A percentile compares a stretch with the other conserved stretches of the same genome.
Conservation (phyloP, 805 yeast genomes). For the Starmerella cellae region DNA sequence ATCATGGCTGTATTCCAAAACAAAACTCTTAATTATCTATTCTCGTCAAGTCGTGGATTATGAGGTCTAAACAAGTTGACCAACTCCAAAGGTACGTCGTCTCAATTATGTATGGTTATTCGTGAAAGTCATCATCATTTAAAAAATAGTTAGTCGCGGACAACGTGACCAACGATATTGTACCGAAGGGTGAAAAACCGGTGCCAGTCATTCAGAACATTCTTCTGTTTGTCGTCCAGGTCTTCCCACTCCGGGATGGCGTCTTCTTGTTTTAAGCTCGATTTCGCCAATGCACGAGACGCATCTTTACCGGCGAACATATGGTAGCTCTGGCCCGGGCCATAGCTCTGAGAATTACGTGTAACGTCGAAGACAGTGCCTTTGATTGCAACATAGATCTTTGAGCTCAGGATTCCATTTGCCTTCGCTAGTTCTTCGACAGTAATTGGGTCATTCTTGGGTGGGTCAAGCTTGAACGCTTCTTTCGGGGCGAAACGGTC, state of each 20-base stretch:
- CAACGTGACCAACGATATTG: constrained; percentile 32
- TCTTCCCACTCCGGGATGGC: constrained; percentile 30
- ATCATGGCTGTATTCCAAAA: too few relatives aligned
- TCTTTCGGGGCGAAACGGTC: constrained; percentile 42
- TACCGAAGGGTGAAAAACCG: constrained; percentile 46
- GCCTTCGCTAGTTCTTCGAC: constrained; percentile 33
- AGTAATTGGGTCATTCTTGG: constrained; percentile 35
- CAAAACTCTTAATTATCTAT: too few relatives aligned
- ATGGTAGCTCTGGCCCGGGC: constrained; percentile 62
- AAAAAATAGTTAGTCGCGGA: background rate
- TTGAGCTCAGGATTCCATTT: constrained; percentile 33
- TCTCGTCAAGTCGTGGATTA: too few relatives aligned
- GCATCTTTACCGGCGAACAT: constrained; percentile 66
- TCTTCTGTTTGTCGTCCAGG: constrained; percentile 46
- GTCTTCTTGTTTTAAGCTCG: constrained; percentile 44
- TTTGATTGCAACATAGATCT: constrained; percentile 59
- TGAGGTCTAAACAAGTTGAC: too few relatives aligned
- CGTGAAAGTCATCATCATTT: background rate
- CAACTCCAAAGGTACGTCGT: too few relatives aligned
- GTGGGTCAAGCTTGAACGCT: constrained; percentile 40
- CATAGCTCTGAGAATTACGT: constrained; percentile 51
- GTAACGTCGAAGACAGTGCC: constrained; percentile 73
- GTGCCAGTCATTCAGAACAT: constrained; percentile 62
- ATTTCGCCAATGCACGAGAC: constrained; percentile 60
- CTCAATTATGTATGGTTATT: background rate